Base-by-base conservation (phyloP, 352 stramenopile species). In the Peronospora destructor region DNA sequence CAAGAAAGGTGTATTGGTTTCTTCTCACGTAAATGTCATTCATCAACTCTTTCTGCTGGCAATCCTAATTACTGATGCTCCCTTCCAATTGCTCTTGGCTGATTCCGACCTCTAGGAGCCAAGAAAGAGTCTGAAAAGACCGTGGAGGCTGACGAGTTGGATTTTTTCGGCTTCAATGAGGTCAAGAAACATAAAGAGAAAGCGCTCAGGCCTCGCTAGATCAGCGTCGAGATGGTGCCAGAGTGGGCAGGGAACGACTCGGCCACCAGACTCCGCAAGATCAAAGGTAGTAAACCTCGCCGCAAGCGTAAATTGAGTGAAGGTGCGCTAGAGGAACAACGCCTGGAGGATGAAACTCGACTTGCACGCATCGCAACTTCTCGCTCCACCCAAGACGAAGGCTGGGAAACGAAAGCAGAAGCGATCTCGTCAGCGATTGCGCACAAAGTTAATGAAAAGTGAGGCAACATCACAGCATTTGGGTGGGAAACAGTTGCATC, bases 301-400 rank as follows among this genome's bases (percentile, higher is more conserved):
- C 79, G 77, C 42, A 90, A 91, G 61, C 79, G 79, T 51, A 93
- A 91, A 53, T 63, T 93, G 45, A 93, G 79, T 45, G 82, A 89
- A 53, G 77, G 81, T 34, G 82, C 77, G 9, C 47, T 87, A 16
- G 79, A 87, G 32, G 77, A 91, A 59, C 75, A 85, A 48, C 62
- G 56, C 36, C 48, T 90, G 23, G 69, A 71, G 44, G 70, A 91
- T 23, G 73, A 91, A 36, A 77, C 81, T 50, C 78, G 79, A 13
- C 66, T n/a, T 66, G 12, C 71, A 83, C 50, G 79, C 74, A 54
- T 91, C 82, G 25, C 55, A 68, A 59, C 53, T 88, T 49, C 66
- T 93, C 13, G 69, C 66, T 10, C 79, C 81, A 6, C 68, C 68
- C 37, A 64, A 65, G 28, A 63, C 59, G 21, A 77, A 84, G 38